Conservation (phyloP, 257 asterid species). For the Solanum raphanifolium region DNA sequence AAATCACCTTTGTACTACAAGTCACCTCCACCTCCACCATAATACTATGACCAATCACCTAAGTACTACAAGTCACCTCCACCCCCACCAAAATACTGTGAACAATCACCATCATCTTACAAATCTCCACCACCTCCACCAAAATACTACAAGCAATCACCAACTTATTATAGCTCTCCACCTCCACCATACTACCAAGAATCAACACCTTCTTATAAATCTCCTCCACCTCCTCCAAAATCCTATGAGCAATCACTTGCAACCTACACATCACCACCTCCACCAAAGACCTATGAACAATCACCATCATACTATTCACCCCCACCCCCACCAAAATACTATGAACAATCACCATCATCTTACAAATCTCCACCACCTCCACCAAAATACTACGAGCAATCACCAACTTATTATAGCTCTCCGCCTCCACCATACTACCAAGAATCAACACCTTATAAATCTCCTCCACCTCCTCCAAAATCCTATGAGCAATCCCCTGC, state of each 20-base stretch:
- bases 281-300: not conserved
- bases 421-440: not conserved
- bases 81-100: too few relatives aligned
- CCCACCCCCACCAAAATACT: not conserved
- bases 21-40: not conserved
- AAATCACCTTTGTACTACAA: too few relatives aligned
- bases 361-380: not conserved
- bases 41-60: too few relatives aligned
- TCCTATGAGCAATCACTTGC: not conserved
- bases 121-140: too few relatives aligned
- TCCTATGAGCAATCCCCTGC: not conserved
- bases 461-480: not conserved
- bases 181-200: not conserved
- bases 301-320: not conserved
- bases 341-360: not conserved
- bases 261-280: too few relatives aligned
- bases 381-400: not conserved
- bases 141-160: too few relatives aligned
- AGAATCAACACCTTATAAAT: not conserved
- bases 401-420: not conserved
- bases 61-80: too few relatives aligned
- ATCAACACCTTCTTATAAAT: not conserved
- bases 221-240: not conserved
- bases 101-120: too few relatives aligned
- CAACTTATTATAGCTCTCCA: not conserved